A percentile compares a stretch with the other conserved stretches of the same genome.
Evolutionary conservation across 441 rosid genomes (phyloP).

Genomic region (Manihot esculenta): DNA sequence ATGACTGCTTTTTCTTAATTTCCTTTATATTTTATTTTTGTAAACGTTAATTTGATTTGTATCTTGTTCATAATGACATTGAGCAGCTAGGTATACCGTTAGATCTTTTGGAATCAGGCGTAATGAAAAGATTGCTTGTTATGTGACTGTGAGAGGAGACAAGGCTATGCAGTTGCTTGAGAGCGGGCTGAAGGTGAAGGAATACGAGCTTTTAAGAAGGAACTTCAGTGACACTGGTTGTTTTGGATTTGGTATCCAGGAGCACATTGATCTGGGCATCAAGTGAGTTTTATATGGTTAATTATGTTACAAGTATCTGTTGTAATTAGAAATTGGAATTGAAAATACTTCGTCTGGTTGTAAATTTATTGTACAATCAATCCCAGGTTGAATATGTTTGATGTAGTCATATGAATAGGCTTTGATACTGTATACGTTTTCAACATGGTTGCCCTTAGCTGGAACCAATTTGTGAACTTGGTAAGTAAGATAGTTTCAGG

Average conservation of each 20-base stretch:
- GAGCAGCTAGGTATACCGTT: slow-evolving; percentile 88
- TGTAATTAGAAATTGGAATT: too few species aligned
- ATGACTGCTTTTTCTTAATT: too few species aligned
- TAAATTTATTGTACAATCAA: too few species aligned
- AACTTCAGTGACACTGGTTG: slow-evolving; percentile 94
- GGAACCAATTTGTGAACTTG: too few species aligned
- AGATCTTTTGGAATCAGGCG: slow-evolving; percentile 96
- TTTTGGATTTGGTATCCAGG: slow-evolving; percentile 90
- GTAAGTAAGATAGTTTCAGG: too few species aligned
- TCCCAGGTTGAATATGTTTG: too few species aligned
- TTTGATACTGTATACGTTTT: too few species aligned
- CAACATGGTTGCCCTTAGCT: too few species aligned
- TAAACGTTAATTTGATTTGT: too few species aligned
- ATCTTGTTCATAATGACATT: background rate
- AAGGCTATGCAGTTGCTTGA: slow-evolving; percentile 32
- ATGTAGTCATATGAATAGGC: too few species aligned
- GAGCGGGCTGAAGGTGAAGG: slow-evolving; percentile 69
- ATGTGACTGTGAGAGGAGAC: slow-evolving; percentile 36
- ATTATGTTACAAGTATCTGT: background rate
- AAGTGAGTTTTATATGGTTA: slow-evolving; percentile 13
- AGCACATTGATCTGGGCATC: slow-evolving; percentile 92
- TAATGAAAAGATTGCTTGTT: slow-evolving; percentile 95
- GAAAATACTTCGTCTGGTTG: too few species aligned
- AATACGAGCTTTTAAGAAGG: slow-evolving; percentile 80
- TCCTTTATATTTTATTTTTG: too few species aligned